A percentile compares a stretch with the other conserved stretches of the same genome.
Evolutionary conservation across 306 rosid genomes (phyloP).

Genomic region (Prunus davidiana): DNA sequence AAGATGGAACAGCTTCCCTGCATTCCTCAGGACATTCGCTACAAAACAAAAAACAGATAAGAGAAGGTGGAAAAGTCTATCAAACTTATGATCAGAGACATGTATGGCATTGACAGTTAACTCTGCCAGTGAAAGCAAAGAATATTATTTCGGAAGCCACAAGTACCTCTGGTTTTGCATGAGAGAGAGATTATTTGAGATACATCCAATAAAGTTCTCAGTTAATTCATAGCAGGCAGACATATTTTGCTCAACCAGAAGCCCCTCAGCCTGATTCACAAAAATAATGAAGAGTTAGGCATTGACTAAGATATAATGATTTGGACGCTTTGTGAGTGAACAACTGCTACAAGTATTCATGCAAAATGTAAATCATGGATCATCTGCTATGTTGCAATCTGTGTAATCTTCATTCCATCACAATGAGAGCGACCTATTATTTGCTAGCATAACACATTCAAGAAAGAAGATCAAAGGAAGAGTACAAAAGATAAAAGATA

Average conservation of each 20-base stretch:
- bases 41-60: neutral
- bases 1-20: conserved; percentile 69
- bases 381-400: neutral
- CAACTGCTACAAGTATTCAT: neutral
- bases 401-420: no score
- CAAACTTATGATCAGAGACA: neutral
- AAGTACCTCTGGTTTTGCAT: conserved; percentile 56
- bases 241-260: conserved; percentile 57
- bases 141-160: neutral
- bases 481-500: neutral
- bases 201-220: conserved; percentile 45
- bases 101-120: neutral
- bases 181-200: conserved; percentile 48
- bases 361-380: neutral
- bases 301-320: neutral
- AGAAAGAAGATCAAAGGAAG: neutral
- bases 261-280: conserved; percentile 50
- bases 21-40: conserved; percentile 94
- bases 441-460: neutral
- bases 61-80: neutral
- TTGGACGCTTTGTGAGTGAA: neutral
- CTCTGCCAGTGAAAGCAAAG: neutral
- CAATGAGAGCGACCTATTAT: neutral
- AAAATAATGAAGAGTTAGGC: conserved; percentile 4
- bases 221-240: conserved; percentile 48